Conservation (phyloP, 495 filamentous ascomycete species). For the Thozetella sp. region DNA sequence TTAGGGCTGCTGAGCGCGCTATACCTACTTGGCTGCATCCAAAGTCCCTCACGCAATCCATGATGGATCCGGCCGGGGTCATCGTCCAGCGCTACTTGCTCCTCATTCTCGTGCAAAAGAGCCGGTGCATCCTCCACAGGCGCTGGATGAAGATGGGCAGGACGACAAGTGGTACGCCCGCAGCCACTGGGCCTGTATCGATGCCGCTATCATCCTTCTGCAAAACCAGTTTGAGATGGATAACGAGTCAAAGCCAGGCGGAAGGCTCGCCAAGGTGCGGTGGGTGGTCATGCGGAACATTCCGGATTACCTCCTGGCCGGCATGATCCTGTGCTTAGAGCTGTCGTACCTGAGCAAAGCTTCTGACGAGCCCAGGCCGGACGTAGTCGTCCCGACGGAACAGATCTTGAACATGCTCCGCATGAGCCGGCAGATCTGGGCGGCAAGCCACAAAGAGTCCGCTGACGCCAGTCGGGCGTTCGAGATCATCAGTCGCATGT, state of each 20-base stretch:
- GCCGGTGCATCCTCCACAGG: slow-evolving; percentile 18
- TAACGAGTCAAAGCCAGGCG: slow-evolving; percentile 21
- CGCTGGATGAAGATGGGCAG: slow-evolving; percentile 15
- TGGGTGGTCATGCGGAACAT: slow-evolving; percentile 19
- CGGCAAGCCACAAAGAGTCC: background rate
- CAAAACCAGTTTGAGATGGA: slow-evolving; percentile 26
- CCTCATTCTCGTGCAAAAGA: slow-evolving; percentile 15
- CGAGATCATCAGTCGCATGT: background rate
- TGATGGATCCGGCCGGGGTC: slow-evolving; percentile 10
- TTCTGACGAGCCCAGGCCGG: background rate
- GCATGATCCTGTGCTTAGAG: slow-evolving; percentile 22
- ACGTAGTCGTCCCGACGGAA: background rate
- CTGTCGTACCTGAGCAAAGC: slow-evolving; percentile 1
- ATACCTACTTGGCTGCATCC: slow-evolving; percentile 13
- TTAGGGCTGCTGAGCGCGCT: slow-evolving; percentile 12
- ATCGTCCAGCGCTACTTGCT: slow-evolving; percentile 19
- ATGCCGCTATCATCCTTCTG: slow-evolving; percentile 22
- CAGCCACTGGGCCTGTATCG: slow-evolving; percentile 22
- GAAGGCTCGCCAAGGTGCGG: slow-evolving; percentile 17
- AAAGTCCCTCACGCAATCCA: background rate
- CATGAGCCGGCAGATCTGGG: background rate
- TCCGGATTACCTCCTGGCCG: slow-evolving; percentile 19
- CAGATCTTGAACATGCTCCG: background rate
- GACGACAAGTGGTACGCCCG: slow-evolving; percentile 24
- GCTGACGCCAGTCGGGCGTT: background rate